Percentiles rank a stretch among this genome's conserved stretches.
Conservation (phyloP, 306 rosid genomes). For the Ceratonia siliqua region DNA sequence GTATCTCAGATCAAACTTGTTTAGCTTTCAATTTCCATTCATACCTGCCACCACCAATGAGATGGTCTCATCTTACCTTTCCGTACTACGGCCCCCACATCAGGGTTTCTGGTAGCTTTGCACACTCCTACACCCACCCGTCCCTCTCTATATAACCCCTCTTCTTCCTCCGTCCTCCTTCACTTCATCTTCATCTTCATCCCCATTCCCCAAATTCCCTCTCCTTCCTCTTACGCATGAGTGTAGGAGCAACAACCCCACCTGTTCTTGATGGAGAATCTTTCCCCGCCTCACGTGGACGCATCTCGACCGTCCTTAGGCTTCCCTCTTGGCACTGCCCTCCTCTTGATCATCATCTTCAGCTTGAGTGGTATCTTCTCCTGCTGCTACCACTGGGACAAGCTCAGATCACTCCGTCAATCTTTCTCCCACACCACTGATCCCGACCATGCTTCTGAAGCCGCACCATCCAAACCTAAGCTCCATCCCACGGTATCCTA, state of each 20-base stretch:
- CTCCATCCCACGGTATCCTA: constrained; percentile 43
- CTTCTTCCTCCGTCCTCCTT: too few relatives aligned
- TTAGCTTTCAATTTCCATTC: too few relatives aligned
- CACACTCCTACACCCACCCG: too few relatives aligned
- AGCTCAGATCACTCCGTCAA: constrained; percentile 69
- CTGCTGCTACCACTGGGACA: constrained; percentile 98
- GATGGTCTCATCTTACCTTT: too few relatives aligned
- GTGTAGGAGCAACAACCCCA: constrained; percentile 30
- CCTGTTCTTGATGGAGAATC: constrained; percentile 59
- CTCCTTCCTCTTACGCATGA: constrained; percentile 47
- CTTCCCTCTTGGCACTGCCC: constrained; percentile 93
- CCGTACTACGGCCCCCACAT: background rate
- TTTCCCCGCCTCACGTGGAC: constrained; percentile 65
- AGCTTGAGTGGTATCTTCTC: constrained; percentile 94
- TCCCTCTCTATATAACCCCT: background rate
- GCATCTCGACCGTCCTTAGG: constrained; percentile 89
- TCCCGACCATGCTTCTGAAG: constrained; percentile 36
- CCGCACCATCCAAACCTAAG: constrained; percentile 49
- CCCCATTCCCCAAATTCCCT: background rate
- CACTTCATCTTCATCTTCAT: background rate
- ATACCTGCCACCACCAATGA: too few relatives aligned
- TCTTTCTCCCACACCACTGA: constrained; percentile 39
- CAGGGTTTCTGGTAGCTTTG: too few relatives aligned
- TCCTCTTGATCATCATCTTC: constrained; percentile 80
- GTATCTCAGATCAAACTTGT: too few relatives aligned